Base-by-base conservation (phyloP, 2,329 filamentous ascomycete genomes). In the Epicoccum nigrum region DNA sequence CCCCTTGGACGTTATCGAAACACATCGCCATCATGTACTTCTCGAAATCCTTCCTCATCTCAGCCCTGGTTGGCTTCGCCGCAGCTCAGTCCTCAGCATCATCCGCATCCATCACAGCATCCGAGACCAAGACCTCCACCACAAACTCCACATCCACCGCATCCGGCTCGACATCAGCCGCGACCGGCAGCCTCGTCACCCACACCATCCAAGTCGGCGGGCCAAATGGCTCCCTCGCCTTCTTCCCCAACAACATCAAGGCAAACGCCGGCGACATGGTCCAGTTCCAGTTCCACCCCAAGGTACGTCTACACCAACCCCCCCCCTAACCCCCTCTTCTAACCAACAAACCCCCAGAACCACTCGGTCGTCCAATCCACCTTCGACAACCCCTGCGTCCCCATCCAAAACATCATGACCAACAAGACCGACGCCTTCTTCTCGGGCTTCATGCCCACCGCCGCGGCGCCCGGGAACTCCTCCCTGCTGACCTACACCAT, bases 331-430 rank as follows among this genome's bases (percentile, higher is more conserved):
- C 8, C 9, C 13, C 9, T 8, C 21, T 21, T n/a, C n/a, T n/a
- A n/a, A n/a, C n/a, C n/a, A n/a, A n/a, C n/a, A n/a, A n/a, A n/a
- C n/a, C n/a, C n/a, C n/a, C 45, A 74, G 56, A 92, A 92, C 79
- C 89, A 93, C 81, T 92, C 88, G 42, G 84, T 92, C 51, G 88
- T 86, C 13, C 88, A 92, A 77, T 90, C 89, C 38, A 85, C 80
- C 64, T 93, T 92, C 65, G 85, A 87, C 63, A 74, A 81, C 48
- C 88, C 88, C 11, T 92, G 89, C 76, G 70, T 81, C 21, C 87
- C 88, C 42, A 82, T 88, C 60, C 62, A 69, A 56, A 74, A 77
- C 59, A 58, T 70, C 39, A 63, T 68, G 61, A 32, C 62, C 47
- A 72, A 77, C 72, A 77, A 79, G 75, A 76, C 75, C 52, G 81